These are phyloP conservation scores for Cryptococcus jaspeensis DNA, from an alignment of 1,284 basidiomycete genomes.

Conservation along the genomic window DNA sequence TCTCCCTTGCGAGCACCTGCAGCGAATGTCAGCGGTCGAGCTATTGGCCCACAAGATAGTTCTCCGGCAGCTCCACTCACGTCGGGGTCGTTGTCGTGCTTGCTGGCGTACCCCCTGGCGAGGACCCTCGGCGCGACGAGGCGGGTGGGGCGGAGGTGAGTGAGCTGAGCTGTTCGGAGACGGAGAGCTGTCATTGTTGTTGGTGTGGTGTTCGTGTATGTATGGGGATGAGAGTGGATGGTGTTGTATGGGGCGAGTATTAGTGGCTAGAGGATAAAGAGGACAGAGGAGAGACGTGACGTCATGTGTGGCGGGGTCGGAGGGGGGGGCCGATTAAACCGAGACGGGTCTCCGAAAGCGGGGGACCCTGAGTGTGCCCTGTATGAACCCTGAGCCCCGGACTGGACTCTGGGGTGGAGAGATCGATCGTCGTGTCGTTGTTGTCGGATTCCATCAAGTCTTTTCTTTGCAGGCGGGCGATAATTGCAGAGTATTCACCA, in stretches of 20 bases:
- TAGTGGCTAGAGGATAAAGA: too few species aligned
- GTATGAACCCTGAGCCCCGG: too few species aligned
- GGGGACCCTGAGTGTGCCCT: too few species aligned
- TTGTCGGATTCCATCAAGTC: too few species aligned
- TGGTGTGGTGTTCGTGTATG: background rate
- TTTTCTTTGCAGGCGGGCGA: too few species aligned
- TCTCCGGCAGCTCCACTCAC: conserved; percentile 3
- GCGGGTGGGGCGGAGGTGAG: conserved; percentile 1
- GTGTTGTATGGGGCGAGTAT: background rate
- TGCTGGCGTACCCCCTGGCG: conserved; percentile 7
- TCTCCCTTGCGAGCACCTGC: conserved; percentile 36
- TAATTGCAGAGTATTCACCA: too few species aligned
- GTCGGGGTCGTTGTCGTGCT: conserved; percentile 14
- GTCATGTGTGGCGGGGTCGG: background rate
- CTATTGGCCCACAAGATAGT: background rate
- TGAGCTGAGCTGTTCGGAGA: conserved; percentile 8
- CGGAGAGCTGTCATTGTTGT: conserved; percentile 9
- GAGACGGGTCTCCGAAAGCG: background rate
- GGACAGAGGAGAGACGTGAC: background rate
- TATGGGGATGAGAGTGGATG: background rate
- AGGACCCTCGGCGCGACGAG: background rate
- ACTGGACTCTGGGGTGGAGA: background rate
- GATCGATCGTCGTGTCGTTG: too few species aligned
- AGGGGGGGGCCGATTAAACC: conserved; percentile 2
- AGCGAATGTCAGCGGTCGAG: background rate